Evolutionary conservation across 1,139 yeast genomes (phyloP).

Genomic region (Yamadazyma pseudoaaseri): DNA sequence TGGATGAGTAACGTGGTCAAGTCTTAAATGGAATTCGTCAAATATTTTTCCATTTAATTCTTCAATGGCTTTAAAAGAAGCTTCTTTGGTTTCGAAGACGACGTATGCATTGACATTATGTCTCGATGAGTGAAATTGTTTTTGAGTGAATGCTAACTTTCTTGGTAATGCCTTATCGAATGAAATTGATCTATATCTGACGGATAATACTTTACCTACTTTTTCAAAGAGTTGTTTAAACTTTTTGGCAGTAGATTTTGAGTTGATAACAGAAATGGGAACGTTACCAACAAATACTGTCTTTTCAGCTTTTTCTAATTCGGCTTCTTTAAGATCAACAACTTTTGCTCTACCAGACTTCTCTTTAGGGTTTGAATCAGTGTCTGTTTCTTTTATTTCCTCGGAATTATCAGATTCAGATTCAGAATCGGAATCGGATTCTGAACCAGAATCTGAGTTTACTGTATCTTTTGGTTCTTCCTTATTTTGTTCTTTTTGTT

Average conservation of each 20-base stretch:
- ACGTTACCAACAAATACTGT: constrained; percentile 92
- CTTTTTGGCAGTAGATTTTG: constrained; percentile 57
- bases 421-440: constrained; percentile 3
- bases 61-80: constrained; percentile 53
- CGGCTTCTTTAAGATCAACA: constrained; percentile 60
- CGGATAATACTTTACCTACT: constrained; percentile 64
- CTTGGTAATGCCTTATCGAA: constrained; percentile 87
- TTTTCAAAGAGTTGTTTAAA: constrained; percentile 62
- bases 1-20: constrained; percentile 92
- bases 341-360: constrained; percentile 30
- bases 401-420: constrained; percentile 18
- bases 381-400: constrained; percentile 19
- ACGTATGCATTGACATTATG: constrained; percentile 87
- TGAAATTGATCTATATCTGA: constrained; percentile 90
- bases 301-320: constrained; percentile 80
- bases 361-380: constrained; percentile 9
- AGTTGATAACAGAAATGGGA: constrained; percentile 60
- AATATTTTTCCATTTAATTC: constrained; percentile 67
- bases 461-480: neutral
- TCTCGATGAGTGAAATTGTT: constrained; percentile 72
- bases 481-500: constrained; percentile 7
- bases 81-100: constrained; percentile 59
- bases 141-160: constrained; percentile 85
- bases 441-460: neutral
- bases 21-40: constrained; percentile 74